Evolutionary conservation across 225 moss, liverwort and hornwort species (phyloP).

Genomic region (Rhytidiadelphus loreus): DNA sequence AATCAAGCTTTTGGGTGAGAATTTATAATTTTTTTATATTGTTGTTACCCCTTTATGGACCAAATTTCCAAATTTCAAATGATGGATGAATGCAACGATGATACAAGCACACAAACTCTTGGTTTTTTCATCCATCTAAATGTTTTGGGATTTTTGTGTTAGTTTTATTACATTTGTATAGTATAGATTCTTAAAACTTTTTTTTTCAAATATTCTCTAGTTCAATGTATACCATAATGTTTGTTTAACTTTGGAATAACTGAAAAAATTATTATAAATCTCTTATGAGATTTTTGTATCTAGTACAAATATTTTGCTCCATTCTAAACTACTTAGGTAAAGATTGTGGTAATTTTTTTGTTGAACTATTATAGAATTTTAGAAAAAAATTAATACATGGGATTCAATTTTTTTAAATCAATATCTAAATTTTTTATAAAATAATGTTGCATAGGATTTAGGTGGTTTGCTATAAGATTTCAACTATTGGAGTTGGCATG

Average conservation of each 20-base stretch:
- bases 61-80: background rate
- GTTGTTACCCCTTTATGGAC: accelerated
- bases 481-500: accelerated
- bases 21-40: accelerated
- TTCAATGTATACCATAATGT: background rate
- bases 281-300: background rate
- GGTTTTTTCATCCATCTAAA: no score
- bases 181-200: no score
- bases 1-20: background rate
- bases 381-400: accelerated
- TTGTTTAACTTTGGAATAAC: accelerated
- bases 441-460: accelerated
- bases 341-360: background rate
- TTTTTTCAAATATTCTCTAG: background rate
- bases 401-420: background rate
- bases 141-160: accelerated
- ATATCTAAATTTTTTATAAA: background rate
- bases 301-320: background rate
- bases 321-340: background rate
- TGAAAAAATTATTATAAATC: background rate
- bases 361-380: background rate
- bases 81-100: accelerated
- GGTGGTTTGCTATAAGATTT: no score
- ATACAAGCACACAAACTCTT: background rate
- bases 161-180: background rate